Percentiles rank a stretch among this genome's conserved stretches.
Conservation (phyloP, 2,329 filamentous ascomycete species). For the Microthyrium microscopicum region DNA sequence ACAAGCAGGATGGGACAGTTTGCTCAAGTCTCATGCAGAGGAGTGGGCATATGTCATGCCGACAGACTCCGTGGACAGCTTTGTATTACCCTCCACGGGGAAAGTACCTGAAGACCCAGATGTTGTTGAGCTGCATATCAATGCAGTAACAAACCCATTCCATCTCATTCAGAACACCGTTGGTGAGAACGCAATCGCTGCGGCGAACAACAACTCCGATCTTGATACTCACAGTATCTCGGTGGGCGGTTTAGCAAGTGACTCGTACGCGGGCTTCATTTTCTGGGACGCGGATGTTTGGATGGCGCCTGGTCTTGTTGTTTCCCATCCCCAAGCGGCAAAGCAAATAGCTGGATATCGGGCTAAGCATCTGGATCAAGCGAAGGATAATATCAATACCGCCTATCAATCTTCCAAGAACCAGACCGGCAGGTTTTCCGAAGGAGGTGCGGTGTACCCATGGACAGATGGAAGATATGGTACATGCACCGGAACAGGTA, state of each 20-base stretch:
- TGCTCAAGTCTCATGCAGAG: slow-evolving; percentile 37
- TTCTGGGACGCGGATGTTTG: slow-evolving; percentile 53
- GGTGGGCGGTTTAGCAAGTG: slow-evolving; percentile 50
- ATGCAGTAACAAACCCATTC: slow-evolving; percentile 37
- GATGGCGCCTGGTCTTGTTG: slow-evolving; percentile 51
- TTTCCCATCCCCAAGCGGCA: slow-evolving; percentile 44
- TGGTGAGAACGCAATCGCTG: slow-evolving; percentile 34
- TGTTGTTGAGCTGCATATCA: slow-evolving; percentile 40
- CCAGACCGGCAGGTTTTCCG: slow-evolving; percentile 36
- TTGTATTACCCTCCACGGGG: slow-evolving; percentile 38
- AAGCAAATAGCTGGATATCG: slow-evolving; percentile 50
- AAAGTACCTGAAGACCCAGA: slow-evolving; percentile 39
- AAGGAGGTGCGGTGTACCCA: slow-evolving; percentile 44
- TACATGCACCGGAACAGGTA: slow-evolving; percentile 44
- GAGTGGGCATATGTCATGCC: slow-evolving; percentile 49
- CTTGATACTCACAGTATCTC: slow-evolving; percentile 47
- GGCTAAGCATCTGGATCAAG: slow-evolving; percentile 40
- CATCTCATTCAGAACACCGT: slow-evolving; percentile 40
- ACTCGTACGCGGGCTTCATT: slow-evolving; percentile 49
- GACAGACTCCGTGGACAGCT: slow-evolving; percentile 45
- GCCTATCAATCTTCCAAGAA: slow-evolving; percentile 43
- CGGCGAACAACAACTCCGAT: slow-evolving; percentile 29
- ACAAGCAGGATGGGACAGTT: slow-evolving; percentile 35
- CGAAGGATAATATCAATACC: slow-evolving; percentile 40
- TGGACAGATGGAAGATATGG: slow-evolving; percentile 53